Conservation (phyloP, 2,329 filamentous ascomycete species). For the Cordyceps militaris region DNA sequence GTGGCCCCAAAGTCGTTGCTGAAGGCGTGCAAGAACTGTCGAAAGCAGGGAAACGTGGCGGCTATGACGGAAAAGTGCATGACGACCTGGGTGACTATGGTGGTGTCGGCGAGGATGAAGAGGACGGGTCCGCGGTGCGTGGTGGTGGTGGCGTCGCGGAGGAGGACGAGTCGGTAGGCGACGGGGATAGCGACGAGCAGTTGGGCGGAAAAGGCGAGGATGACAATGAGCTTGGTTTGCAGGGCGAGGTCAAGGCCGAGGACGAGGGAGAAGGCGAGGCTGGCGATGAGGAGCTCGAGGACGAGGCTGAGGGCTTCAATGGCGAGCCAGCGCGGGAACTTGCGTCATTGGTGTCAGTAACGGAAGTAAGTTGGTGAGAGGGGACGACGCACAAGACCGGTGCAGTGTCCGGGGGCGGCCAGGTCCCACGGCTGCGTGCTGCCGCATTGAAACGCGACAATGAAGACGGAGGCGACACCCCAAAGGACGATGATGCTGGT, state of each 20-base stretch:
- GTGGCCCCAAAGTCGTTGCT: conserved; percentile 16
- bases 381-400: not conserved
- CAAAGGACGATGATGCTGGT: conserved; percentile 10
- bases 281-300: conserved; percentile 14
- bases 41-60: conserved; percentile 18
- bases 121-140: not conserved
- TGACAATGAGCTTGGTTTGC: conserved; percentile 15
- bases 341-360: not conserved
- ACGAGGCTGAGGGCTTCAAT: conserved; percentile 14
- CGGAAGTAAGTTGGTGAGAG: not conserved
- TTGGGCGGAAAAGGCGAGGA: conserved; percentile 17
- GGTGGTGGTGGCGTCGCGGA: conserved; percentile 3
- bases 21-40: conserved; percentile 17
- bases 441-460: conserved; percentile 14
- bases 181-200: conserved; percentile 16
- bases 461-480: conserved; percentile 10
- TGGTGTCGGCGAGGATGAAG: conserved; percentile 5
- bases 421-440: conserved; percentile 12
- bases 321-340: conserved; percentile 15
- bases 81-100: conserved; percentile 16
- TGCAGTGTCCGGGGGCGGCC: not conserved
- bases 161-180: conserved; percentile 11
- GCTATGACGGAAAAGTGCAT: conserved; percentile 18
- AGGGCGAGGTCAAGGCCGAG: conserved; percentile 15
- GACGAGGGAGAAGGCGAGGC: conserved; percentile 14